Percentiles rank a stretch among this genome's conserved stretches.
Conservation (phyloP, 2,329 filamentous ascomycete genomes). For the Leptographium procerum region DNA sequence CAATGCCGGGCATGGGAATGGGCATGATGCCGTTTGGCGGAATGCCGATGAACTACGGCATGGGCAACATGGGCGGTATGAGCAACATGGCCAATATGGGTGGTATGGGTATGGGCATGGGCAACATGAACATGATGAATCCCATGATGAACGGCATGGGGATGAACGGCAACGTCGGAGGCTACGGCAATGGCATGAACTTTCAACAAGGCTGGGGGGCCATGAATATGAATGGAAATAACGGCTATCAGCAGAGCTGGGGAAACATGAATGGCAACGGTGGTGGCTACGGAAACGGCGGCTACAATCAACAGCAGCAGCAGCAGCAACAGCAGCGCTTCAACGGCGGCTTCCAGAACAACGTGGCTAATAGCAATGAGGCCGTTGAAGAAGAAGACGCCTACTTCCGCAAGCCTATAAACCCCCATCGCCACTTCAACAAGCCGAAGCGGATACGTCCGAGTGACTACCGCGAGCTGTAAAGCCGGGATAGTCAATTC, state of each 20-base stretch:
- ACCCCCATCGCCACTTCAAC: conserved; percentile 82
- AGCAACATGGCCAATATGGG: conserved; percentile 19
- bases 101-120: conserved; percentile 30
- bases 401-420: conserved; percentile 92
- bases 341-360: conserved; percentile 6
- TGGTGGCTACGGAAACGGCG: background rate
- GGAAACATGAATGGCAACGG: background rate
- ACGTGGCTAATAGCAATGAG: conserved; percentile 11
- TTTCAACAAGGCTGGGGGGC: conserved; percentile 11
- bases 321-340: conserved; percentile 2
- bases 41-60: conserved; percentile 22
- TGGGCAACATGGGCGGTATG: conserved; percentile 9
- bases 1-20: conserved; percentile 23
- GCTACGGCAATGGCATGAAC: background rate
- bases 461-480: conserved; percentile 83
- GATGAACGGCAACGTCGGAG: background rate
- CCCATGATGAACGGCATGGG: conserved; percentile 1
- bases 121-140: conserved; percentile 21
- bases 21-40: conserved; percentile 26
- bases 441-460: conserved; percentile 69
- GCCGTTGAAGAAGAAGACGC: conserved; percentile 68
- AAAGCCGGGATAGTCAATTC: too few species aligned
- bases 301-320: background rate
- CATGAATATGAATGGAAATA: conserved; percentile 18
- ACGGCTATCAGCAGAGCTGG: conserved; percentile 1